Percentiles rank a stretch among this genome's conserved stretches.
Evolutionary conservation across 1,284 basidiomycete genomes (phyloP).

Genomic region (Ceratobasidium sp.): DNA sequence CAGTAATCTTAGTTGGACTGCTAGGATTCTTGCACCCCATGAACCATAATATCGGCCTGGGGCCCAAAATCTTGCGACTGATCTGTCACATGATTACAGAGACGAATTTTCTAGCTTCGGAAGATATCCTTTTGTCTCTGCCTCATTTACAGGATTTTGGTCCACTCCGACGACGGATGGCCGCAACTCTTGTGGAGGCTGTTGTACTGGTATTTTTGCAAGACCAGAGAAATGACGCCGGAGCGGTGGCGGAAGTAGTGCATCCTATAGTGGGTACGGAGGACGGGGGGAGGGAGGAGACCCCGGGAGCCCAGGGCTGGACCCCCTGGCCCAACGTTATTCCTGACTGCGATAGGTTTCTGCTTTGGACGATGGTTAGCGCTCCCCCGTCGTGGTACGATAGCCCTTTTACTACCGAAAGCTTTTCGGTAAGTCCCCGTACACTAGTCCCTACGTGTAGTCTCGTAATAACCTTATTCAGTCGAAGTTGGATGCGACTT

Average conservation of each 20-base stretch:
- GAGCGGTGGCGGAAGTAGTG: background rate
- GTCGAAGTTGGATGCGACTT: background rate
- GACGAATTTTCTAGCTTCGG: background rate
- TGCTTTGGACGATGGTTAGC: background rate
- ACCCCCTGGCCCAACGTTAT: background rate
- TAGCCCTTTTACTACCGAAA: background rate
- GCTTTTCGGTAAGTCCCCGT: slow-evolving; percentile 3
- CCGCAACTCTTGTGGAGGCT: background rate
- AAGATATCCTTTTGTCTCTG: background rate
- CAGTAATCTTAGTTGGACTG: background rate
- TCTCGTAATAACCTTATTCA: background rate
- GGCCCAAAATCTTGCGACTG: background rate
- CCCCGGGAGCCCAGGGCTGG: no score
- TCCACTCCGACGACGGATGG: background rate
- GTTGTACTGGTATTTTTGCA: background rate
- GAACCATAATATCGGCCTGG: slow-evolving; percentile 3
- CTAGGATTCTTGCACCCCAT: slow-evolving; percentile 8
- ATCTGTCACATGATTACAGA: background rate
- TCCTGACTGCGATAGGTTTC: background rate
- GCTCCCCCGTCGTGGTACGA: background rate
- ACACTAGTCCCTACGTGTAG: background rate
- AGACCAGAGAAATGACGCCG: no score
- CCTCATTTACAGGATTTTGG: background rate
- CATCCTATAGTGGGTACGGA: no score
- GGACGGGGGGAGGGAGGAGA: no score